These are phyloP conservation scores for Aspergillus ustus DNA, from an alignment of 2,329 filamentous ascomycete species.

Conservation along the genomic window DNA sequence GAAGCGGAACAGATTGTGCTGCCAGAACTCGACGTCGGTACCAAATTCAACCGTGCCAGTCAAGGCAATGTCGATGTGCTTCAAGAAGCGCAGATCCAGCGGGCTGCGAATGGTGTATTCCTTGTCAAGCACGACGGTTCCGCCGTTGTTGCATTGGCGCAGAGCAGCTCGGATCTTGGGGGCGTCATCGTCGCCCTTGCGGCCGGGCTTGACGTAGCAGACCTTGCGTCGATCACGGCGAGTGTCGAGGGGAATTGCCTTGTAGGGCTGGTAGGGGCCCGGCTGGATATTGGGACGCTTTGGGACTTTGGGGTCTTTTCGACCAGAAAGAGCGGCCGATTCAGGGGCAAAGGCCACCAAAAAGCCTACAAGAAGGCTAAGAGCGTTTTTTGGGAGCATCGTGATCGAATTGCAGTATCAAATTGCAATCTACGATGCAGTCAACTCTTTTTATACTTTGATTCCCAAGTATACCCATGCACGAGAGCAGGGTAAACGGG, in stretches of 20 bases:
- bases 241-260: conserved; percentile 2
- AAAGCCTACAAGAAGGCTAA: neutral
- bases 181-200: neutral
- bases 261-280: conserved; percentile 2
- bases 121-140: conserved; percentile 63
- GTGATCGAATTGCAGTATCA: neutral
- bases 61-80: conserved; percentile 64
- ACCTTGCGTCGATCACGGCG: conserved; percentile 1
- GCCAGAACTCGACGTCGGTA: conserved; percentile 71
- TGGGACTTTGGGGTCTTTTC: neutral
- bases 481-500: neutral
- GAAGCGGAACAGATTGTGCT: conserved; percentile 65
- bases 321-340: neutral
- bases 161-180: conserved; percentile 56
- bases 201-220: conserved; percentile 2
- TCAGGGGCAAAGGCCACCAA: neutral
- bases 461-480: neutral
- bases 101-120: conserved; percentile 67
- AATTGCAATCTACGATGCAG: neutral
- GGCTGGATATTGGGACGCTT: neutral
- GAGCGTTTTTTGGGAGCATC: neutral
- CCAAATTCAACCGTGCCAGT: conserved; percentile 64
- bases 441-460: neutral
- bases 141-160: conserved; percentile 65
- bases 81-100: conserved; percentile 67